These are phyloP conservation scores for Exophiala calicioides DNA, from an alignment of 2,329 filamentous ascomycete genomes.

Conservation along the genomic window DNA sequence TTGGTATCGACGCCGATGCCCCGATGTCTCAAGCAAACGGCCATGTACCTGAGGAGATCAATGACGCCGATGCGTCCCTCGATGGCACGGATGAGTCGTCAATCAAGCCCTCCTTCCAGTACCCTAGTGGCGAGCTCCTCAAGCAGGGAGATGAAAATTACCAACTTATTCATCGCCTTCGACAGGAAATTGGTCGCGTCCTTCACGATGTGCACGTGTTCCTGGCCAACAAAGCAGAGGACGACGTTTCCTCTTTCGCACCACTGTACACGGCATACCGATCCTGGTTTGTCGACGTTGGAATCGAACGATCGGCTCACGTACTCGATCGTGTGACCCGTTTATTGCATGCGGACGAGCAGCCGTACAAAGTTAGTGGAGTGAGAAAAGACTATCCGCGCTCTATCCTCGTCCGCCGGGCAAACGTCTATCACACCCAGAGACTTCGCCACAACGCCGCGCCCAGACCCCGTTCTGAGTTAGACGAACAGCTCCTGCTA, in stretches of 20 bases:
- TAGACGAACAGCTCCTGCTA: conserved; percentile 80
- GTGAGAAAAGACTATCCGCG: conserved; percentile 89
- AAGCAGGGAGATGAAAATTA: conserved; percentile 66
- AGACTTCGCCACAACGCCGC: conserved; percentile 92
- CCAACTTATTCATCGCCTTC: conserved; percentile 73
- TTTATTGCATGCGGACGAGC: conserved; percentile 81
- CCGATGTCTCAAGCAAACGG: conserved; percentile 49
- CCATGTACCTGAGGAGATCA: conserved; percentile 30
- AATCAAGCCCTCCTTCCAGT: conserved; percentile 81
- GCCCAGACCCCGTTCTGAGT: conserved; percentile 80
- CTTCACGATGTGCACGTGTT: conserved; percentile 84
- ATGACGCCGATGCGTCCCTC: conserved; percentile 49
- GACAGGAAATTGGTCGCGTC: conserved; percentile 75
- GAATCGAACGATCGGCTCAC: conserved; percentile 92
- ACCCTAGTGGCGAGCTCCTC: conserved; percentile 83
- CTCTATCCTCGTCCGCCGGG: conserved; percentile 85
- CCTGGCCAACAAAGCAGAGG: conserved; percentile 79
- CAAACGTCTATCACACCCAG: conserved; percentile 91
- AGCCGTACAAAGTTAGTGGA: conserved; percentile 92
- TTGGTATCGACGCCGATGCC: conserved; percentile 41
- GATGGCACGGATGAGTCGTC: conserved; percentile 60
- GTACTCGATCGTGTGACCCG: conserved; percentile 84
- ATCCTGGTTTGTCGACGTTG: conserved; percentile 96
- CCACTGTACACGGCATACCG: conserved; percentile 88
- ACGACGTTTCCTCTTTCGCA: conserved; percentile 94